A percentile compares a stretch with the other conserved stretches of the same genome.
These are phyloP conservation scores for Colletotrichum sp. DNA, from an alignment of 2,329 filamentous ascomycete species.

Conservation along the genomic window DNA sequence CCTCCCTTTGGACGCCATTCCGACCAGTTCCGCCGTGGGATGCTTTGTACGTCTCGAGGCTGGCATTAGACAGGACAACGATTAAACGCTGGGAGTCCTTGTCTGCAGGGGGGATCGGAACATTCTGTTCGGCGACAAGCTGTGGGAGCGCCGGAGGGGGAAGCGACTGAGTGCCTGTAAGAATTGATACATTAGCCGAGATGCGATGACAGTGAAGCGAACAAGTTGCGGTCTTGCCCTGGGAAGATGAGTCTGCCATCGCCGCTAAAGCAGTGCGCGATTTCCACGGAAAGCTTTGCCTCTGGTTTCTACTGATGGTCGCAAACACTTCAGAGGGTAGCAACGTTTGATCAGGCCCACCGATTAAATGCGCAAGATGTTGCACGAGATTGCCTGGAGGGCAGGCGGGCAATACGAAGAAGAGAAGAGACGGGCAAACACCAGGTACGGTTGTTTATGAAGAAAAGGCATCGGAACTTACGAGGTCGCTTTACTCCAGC, in stretches of 20 bases:
- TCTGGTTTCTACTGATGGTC: not conserved
- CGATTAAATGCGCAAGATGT: not conserved
- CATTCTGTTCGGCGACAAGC: constrained; percentile 91
- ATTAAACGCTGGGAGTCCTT: constrained; percentile 92
- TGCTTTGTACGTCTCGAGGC: constrained; percentile 96
- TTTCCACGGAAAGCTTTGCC: not conserved
- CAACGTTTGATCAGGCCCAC: not conserved
- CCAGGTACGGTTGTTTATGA: not conserved
- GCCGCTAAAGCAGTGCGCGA: not conserved
- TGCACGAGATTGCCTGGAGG: not conserved
- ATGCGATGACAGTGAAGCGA: not conserved
- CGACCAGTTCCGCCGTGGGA: constrained; percentile 73
- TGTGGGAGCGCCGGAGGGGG: constrained; percentile 90
- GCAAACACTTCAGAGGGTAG: not conserved
- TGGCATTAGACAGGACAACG: constrained; percentile 95
- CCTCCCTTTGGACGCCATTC: constrained; percentile 74
- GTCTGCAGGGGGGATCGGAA: constrained; percentile 82
- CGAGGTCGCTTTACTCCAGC: constrained; percentile 48
- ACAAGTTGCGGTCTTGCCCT: not conserved
- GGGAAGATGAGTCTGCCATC: not conserved
- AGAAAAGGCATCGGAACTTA: constrained; percentile 30
- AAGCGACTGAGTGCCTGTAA: constrained; percentile 87
- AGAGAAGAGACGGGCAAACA: not conserved
- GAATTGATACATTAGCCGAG: not conserved
- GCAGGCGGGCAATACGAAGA: not conserved